Conservation (phyloP, 495 filamentous ascomycete species). For the Penicillium macrosclerotiorum region DNA sequence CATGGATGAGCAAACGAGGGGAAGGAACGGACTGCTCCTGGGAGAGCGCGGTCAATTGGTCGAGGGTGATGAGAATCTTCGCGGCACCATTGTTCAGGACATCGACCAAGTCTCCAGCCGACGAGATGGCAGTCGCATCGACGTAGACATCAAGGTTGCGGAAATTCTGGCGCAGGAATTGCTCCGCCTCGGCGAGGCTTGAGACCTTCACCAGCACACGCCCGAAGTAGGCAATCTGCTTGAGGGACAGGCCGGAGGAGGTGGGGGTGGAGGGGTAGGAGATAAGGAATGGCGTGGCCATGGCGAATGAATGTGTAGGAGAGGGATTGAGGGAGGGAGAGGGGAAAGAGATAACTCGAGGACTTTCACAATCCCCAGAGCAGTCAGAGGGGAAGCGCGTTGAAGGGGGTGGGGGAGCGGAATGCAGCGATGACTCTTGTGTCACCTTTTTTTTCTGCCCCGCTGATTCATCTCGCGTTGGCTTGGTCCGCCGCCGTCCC, state of each 20-base stretch:
- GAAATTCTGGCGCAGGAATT: slow-evolving; percentile 69
- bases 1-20: slow-evolving; percentile 53
- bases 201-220: slow-evolving; percentile 69
- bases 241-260: slow-evolving; percentile 55
- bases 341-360: background rate
- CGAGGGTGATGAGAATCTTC: slow-evolving; percentile 75
- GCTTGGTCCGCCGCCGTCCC: background rate
- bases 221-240: slow-evolving; percentile 76
- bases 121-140: slow-evolving; percentile 69
- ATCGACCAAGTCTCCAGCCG: slow-evolving; percentile 67
- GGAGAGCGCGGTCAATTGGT: slow-evolving; percentile 56
- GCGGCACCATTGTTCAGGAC: slow-evolving; percentile 85
- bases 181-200: slow-evolving; percentile 55
- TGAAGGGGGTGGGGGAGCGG: slow-evolving; percentile 3
- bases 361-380: slow-evolving; percentile 9
- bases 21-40: slow-evolving; percentile 55
- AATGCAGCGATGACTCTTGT: slow-evolving; percentile 18
- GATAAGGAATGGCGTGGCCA: slow-evolving; percentile 52
- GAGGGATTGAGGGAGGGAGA: slow-evolving; percentile 1
- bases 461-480: slow-evolving; percentile 10
- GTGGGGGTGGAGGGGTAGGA: slow-evolving; percentile 41
- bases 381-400: background rate
- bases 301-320: slow-evolving; percentile 22
- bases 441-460: slow-evolving; percentile 6
- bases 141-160: slow-evolving; percentile 67